Percentiles rank a stretch among this genome's conserved stretches.
Conservation (phyloP, 2,329 filamentous ascomycete genomes). For the Raffaelea albimanens region DNA sequence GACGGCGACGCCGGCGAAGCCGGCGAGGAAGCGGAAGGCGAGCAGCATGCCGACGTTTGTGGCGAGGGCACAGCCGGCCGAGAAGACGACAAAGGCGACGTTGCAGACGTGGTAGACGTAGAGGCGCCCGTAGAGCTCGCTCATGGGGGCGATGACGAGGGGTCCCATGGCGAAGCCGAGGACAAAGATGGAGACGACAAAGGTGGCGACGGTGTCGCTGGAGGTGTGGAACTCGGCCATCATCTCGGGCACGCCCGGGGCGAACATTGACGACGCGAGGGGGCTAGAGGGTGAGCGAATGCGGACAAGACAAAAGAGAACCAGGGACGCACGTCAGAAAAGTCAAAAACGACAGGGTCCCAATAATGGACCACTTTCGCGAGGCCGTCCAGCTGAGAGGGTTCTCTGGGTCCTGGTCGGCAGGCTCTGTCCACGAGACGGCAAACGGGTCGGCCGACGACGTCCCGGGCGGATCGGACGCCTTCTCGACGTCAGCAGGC, state of each 20-base stretch:
- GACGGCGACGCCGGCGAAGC: slow-evolving; percentile 50
- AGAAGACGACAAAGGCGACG: slow-evolving; percentile 30
- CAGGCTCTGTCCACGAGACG: too few relatives aligned
- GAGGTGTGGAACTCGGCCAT: slow-evolving; percentile 6
- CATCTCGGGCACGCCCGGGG: slow-evolving; percentile 6
- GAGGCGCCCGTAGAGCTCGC: slow-evolving; percentile 47
- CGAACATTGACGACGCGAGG: slow-evolving; percentile 2
- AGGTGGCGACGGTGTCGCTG: slow-evolving; percentile 1
- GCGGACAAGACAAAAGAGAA: not conserved
- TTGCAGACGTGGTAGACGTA: slow-evolving; percentile 32
- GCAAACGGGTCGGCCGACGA: too few relatives aligned
- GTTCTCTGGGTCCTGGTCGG: too few relatives aligned
- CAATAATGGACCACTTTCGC: too few relatives aligned
- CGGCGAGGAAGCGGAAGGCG: slow-evolving; percentile 50
- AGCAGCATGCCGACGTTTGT: slow-evolving; percentile 39
- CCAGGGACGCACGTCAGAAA: too few relatives aligned
- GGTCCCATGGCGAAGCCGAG: slow-evolving; percentile 38
- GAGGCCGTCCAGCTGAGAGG: too few relatives aligned
- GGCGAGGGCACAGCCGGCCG: slow-evolving; percentile 31
- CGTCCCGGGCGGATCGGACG: too few relatives aligned
- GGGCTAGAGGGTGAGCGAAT: not conserved
- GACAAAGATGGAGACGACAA: slow-evolving; percentile 10
- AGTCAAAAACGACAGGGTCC: too few relatives aligned
- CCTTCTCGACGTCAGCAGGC: too few relatives aligned
- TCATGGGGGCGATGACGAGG: slow-evolving; percentile 46